Conservation (phyloP, 148 eudicot species). For the Vaccinium vitisidaea region DNA sequence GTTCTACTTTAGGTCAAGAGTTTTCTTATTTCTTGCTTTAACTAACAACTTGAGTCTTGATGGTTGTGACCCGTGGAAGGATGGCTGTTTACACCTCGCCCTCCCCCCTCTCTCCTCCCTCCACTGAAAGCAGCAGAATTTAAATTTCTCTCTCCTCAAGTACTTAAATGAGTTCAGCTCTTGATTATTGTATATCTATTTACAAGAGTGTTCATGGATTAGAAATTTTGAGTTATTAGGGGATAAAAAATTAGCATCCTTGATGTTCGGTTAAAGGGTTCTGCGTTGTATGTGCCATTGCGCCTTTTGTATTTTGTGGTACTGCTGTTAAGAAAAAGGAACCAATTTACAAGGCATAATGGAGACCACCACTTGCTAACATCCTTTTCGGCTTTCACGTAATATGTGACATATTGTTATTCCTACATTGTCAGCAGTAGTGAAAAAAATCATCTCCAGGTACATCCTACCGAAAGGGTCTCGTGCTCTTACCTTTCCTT, state of each 20-base stretch:
- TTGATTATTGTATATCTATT: neutral
- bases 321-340: neutral
- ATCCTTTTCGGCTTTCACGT: neutral
- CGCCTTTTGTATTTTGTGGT: neutral
- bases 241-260: neutral
- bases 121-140: neutral
- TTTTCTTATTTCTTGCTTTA: neutral
- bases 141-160: neutral
- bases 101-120: neutral
- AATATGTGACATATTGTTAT: neutral
- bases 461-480: neutral
- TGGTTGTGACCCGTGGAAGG: neutral
- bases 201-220: neutral
- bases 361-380: neutral
- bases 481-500: constrained; percentile 1
- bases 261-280: neutral
- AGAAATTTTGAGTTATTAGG: neutral
- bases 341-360: neutral
- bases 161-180: neutral
- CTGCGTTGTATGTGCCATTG: neutral
- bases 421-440: neutral
- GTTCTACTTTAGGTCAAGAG: neutral
- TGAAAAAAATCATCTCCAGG: neutral
- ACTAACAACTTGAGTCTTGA: constrained; percentile 3
- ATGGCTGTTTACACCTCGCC: neutral